Conservation (phyloP, 768 basidiomycete genomes). For the Goffeauzyma gilvescens region DNA sequence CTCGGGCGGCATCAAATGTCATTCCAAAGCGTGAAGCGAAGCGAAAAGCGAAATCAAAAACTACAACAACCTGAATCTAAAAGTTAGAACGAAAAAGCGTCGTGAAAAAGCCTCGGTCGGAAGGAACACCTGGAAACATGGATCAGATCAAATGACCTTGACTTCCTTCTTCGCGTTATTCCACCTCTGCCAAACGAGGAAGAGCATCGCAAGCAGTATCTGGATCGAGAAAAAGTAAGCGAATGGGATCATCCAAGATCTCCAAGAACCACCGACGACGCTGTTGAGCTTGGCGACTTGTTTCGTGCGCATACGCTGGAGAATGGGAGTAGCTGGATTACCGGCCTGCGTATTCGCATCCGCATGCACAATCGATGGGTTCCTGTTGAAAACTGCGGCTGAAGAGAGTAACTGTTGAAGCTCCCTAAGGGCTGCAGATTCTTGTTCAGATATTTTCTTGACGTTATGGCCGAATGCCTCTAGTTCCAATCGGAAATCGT, state of each 20-base stretch:
- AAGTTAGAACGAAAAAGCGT: too few species aligned
- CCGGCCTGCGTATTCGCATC: background rate
- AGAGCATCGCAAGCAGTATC: background rate
- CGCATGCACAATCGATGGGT: background rate
- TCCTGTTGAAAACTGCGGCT: background rate
- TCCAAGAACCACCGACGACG: too few species aligned
- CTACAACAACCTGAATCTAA: too few species aligned
- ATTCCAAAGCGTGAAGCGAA: too few species aligned
- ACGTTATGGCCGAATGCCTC: background rate
- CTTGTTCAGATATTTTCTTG: constrained; percentile 3
- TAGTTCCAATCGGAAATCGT: constrained; percentile 6
- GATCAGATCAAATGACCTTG: constrained; percentile 1
- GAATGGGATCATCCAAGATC: constrained; percentile 3
- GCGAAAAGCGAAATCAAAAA: too few species aligned
- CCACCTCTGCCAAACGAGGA: background rate
- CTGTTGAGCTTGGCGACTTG: background rate
- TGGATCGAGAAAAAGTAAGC: constrained; percentile 1
- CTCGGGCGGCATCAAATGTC: too few species aligned
- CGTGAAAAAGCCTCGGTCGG: too few species aligned
- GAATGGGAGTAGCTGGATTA: background rate
- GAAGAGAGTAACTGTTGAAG: background rate
- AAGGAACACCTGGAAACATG: background rate
- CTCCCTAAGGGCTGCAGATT: background rate
- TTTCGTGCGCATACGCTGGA: background rate
- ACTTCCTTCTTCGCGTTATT: background rate